Conservation (phyloP, 2,329 filamentous ascomycete species). For the Akanthomyces uredinophilus region DNA sequence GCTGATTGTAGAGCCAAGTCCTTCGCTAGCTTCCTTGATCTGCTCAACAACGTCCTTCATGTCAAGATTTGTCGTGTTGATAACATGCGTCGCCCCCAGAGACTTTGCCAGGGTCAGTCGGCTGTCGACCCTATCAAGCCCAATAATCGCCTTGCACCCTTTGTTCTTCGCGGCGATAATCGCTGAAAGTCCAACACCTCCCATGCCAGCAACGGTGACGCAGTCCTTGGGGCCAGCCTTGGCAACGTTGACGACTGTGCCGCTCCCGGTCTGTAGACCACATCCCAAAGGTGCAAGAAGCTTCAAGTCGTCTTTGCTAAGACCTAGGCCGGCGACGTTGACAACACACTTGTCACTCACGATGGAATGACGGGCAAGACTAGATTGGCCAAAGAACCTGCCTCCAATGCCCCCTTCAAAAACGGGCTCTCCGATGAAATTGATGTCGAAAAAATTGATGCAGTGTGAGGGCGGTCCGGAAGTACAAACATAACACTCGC, state of each 20-base stretch:
- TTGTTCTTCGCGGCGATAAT: constrained; percentile 28
- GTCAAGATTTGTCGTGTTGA: constrained; percentile 21
- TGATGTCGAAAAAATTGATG: constrained; percentile 40
- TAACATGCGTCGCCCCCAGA: constrained; percentile 30
- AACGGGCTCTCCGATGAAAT: constrained; percentile 34
- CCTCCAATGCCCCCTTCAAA: constrained; percentile 17
- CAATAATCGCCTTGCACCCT: constrained; percentile 25
- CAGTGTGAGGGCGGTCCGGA: constrained; percentile 43
- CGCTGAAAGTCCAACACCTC: constrained; percentile 30
- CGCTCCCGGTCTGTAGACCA: constrained; percentile 33
- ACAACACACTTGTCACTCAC: constrained; percentile 28
- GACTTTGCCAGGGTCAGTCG: constrained; percentile 26
- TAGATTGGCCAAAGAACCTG: constrained; percentile 32
- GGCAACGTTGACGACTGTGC: constrained; percentile 30
- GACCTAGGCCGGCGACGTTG: constrained; percentile 21
- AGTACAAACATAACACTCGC: constrained; percentile 42
- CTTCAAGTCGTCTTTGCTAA: constrained; percentile 24
- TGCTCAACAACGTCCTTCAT: constrained; percentile 23
- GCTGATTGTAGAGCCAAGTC: constrained; percentile 39
- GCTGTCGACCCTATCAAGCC: constrained; percentile 24
- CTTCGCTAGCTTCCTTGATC: constrained; percentile 36
- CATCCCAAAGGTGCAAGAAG: constrained; percentile 31
- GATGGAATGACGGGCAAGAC: constrained; percentile 28
- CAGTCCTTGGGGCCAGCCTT: constrained; percentile 21
- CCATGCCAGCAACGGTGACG: constrained; percentile 30